A percentile compares a stretch with the other conserved stretches of the same genome.
phyloP scores from a whole-genome alignment of 306 rosid genomes.

The Trifolium subterraneum region DNA sequence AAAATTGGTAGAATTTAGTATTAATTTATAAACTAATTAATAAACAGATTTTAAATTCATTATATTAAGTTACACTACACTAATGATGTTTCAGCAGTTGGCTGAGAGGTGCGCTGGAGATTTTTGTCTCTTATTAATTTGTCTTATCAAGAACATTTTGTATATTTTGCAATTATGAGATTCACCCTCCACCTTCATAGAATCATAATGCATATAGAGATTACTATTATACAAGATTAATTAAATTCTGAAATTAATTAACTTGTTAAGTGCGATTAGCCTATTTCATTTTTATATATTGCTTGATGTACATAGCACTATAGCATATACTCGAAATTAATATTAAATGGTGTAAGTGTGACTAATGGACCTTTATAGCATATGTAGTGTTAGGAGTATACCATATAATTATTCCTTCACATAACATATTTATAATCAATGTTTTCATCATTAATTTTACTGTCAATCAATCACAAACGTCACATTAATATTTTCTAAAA shows the following conservation, averaged over 20 bases:
- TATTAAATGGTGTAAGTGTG: neutral
- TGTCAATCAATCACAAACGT: too few relatives aligned
- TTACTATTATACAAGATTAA: neutral
- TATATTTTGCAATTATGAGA: constrained; percentile 37
- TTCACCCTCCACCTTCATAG: constrained; percentile 8
- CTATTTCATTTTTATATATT: neutral
- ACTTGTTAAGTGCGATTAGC: constrained; percentile 26
- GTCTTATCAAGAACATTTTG: constrained; percentile 35
- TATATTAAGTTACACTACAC: neutral
- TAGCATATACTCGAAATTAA: neutral
- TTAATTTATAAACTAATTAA: neutral
- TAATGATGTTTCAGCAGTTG: neutral
- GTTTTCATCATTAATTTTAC: too few relatives aligned
- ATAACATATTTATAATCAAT: neutral
- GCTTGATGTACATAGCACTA: neutral
- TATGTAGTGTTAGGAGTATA: neutral
- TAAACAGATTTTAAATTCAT: neutral
- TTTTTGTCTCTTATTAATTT: constrained; percentile 37
- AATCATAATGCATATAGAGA: neutral
- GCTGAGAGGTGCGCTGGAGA: constrained; percentile 31
- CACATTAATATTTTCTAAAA: too few relatives aligned
- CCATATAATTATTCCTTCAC: neutral
- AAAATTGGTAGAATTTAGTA: neutral
- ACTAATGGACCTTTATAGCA: neutral
- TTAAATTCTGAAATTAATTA: constrained; percentile 12